Conservation (phyloP, 2,329 filamentous ascomycete genomes). For the Cytospora chrysosperma region DNA sequence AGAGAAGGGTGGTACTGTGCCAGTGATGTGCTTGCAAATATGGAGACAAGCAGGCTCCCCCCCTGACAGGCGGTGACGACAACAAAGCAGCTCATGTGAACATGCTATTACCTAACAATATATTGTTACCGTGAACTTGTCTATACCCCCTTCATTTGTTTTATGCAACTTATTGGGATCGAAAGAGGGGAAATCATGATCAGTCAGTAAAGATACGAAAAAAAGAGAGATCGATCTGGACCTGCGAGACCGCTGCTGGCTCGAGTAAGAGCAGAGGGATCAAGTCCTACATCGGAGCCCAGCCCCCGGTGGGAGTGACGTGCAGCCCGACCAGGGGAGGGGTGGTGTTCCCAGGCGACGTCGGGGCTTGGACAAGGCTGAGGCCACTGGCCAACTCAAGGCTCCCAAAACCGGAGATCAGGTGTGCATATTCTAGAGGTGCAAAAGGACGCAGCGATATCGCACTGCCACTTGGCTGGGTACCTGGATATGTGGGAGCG, state of each 20-base stretch:
- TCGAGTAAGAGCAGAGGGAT: neutral
- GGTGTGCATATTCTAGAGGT: neutral
- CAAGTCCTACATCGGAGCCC: slow-evolving; percentile 21
- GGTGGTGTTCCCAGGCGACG: slow-evolving; percentile 4
- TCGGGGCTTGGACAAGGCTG: slow-evolving; percentile 21
- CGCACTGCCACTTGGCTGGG: slow-evolving; percentile 3
- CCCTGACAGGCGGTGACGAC: slow-evolving; percentile 8
- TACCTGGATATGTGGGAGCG: neutral
- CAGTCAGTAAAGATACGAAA: neutral
- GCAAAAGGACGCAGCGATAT: slow-evolving; percentile 15
- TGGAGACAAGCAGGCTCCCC: slow-evolving; percentile 14
- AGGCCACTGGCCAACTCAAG: slow-evolving; percentile 4
- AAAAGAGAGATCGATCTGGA: neutral
- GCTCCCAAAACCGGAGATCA: neutral
- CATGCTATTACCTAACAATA: slow-evolving; percentile 18
- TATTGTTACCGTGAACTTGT: too few species aligned
- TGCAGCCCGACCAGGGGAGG: neutral
- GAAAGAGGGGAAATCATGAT: neutral
- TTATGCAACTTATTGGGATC: neutral
- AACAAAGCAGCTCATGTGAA: slow-evolving; percentile 8
- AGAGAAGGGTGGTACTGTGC: too few species aligned
- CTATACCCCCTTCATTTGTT: neutral
- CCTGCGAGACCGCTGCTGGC: slow-evolving; percentile 6
- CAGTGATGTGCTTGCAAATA: too few species aligned
- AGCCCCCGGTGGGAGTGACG: slow-evolving; percentile 1